These are phyloP conservation scores for Linanthus parryae DNA, from an alignment of 148 eudicot genomes.

Conservation along the genomic window DNA sequence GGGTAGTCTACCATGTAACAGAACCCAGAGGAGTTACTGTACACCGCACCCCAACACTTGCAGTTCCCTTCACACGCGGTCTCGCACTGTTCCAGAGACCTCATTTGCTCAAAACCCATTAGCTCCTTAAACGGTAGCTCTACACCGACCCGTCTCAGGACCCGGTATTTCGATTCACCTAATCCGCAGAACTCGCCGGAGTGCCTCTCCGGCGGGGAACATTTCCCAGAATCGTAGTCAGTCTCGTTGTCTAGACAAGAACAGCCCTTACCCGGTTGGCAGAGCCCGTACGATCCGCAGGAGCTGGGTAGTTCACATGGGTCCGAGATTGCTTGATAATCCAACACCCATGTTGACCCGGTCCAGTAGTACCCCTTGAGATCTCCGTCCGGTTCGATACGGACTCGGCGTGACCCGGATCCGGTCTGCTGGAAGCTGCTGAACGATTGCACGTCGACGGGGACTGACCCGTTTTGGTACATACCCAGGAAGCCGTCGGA, in stretches of 20 bases:
- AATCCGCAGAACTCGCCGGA: slow-evolving; percentile 35
- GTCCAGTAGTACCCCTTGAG: slow-evolving; percentile 84
- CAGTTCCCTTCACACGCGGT: slow-evolving; percentile 52
- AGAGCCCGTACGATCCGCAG: slow-evolving; percentile 77
- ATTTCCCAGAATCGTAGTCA: slow-evolving; percentile 26
- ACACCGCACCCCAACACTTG: slow-evolving; percentile 84
- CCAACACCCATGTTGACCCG: slow-evolving; percentile 61
- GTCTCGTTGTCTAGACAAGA: slow-evolving; percentile 59
- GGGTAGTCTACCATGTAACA: slow-evolving; percentile 84
- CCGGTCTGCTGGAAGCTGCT: slow-evolving; percentile 51
- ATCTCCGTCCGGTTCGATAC: slow-evolving; percentile 72
- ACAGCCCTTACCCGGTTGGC: slow-evolving; percentile 53
- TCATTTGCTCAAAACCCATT: slow-evolving; percentile 38
- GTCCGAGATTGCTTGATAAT: slow-evolving; percentile 67
- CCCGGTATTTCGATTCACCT: slow-evolving; percentile 7
- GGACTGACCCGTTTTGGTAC: slow-evolving; percentile 65
- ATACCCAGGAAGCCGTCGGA: slow-evolving; percentile 80
- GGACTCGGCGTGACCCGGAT: slow-evolving; percentile 48
- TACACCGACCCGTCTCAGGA: slow-evolving; percentile 41
- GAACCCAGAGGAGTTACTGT: slow-evolving; percentile 69
- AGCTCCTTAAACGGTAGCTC: slow-evolving; percentile 64
- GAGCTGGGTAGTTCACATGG: slow-evolving; percentile 67
- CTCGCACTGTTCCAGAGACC: slow-evolving; percentile 50
- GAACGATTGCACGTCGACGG: slow-evolving; percentile 67
- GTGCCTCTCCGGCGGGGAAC: slow-evolving; percentile 20